Percentiles rank a stretch among this genome's conserved stretches.
These are phyloP conservation scores for Phytopythium mirpurense DNA, from an alignment of 352 stramenopile genomes.

Conservation along the genomic window DNA sequence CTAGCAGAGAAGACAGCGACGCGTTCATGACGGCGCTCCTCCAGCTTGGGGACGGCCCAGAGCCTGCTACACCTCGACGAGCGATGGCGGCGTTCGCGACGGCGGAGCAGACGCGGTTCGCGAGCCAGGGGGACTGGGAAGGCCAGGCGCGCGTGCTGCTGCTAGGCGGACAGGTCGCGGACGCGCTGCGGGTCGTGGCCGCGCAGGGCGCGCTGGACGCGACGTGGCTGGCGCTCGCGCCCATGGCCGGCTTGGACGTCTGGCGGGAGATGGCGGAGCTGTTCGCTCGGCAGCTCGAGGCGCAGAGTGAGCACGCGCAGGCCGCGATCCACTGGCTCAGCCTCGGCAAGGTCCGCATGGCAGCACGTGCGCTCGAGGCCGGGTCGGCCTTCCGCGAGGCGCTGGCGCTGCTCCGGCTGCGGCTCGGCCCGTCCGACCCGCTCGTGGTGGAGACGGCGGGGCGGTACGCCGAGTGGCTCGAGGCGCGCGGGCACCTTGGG, in stretches of 20 bases:
- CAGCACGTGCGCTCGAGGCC: constrained; percentile 32
- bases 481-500: constrained; percentile 20
- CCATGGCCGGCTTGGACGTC: constrained; percentile 65
- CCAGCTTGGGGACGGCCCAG: not conserved
- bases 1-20: not conserved
- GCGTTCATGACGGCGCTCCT: constrained; percentile 1
- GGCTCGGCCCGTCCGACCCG: constrained; percentile 31
- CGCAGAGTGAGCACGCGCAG: constrained; percentile 33
- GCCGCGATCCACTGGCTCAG: constrained; percentile 62
- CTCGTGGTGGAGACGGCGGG: constrained; percentile 32
- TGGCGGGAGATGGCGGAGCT: constrained; percentile 63
- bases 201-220: constrained; percentile 35
- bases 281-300: constrained; percentile 53
- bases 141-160: constrained; percentile 38
- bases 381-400: constrained; percentile 48
- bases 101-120: constrained; percentile 21
- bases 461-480: constrained; percentile 33
- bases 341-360: constrained; percentile 49
- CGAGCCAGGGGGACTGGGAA: constrained; percentile 44
- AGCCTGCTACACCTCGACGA: not conserved
- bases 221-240: constrained; percentile 61
- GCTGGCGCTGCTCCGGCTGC: constrained; percentile 38
- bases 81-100: constrained; percentile 2
- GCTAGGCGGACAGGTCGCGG: constrained; percentile 43
- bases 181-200: constrained; percentile 53